Evolutionary conservation across 331 rosid species (phyloP), one percentile per base, ranked within the genome.

Genomic region (Acacia concinna): DNA sequence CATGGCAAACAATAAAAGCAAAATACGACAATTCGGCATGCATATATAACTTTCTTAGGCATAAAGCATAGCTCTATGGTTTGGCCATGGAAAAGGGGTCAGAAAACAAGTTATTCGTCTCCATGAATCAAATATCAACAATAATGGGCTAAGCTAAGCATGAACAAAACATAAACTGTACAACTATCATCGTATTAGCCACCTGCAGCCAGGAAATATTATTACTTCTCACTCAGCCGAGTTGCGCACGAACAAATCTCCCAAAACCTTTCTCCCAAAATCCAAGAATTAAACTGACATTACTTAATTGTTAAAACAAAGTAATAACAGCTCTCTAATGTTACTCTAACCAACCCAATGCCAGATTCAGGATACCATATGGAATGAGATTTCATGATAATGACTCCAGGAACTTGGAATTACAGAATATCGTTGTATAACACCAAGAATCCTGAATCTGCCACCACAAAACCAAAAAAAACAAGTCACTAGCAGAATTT

Each of bases 361-460:
- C 71, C 79, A 72, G 54, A 77, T 56, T 68, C 62, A 68, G 66
- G 65, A 75, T 75, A 65, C 70, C 68, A 69, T 5, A 71, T 54
- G 65, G 46, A 77, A 81, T 80, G 71, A 49, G 15, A 79, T 59
- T 14, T n/a, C 59, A 68, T 44, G 38, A 60, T 68, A 64, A 77
- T 68, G 70, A 77, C 87, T 82, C 73, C 66, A 85, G 78, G 72
- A 75, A 79, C 82, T 79, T 76, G 79, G 74, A 86, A 83, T 77
- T 86, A 89, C 91, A 86, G 73, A 88, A 84, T 71, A 81, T 84
- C 77, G 75, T 80, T 79, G 85, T 82, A 57, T 68, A 82, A 84
- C 88, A 89, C 84, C 87, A 84, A 81, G 89, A 83, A 84, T 82
- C 87, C 88, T 85, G 85, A 89, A 85, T 89, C 91, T 87, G 88